A percentile compares a stretch with the other conserved stretches of the same genome.
phyloP scores from a whole-genome alignment of 805 yeast species.

The Candida orba region DNA sequence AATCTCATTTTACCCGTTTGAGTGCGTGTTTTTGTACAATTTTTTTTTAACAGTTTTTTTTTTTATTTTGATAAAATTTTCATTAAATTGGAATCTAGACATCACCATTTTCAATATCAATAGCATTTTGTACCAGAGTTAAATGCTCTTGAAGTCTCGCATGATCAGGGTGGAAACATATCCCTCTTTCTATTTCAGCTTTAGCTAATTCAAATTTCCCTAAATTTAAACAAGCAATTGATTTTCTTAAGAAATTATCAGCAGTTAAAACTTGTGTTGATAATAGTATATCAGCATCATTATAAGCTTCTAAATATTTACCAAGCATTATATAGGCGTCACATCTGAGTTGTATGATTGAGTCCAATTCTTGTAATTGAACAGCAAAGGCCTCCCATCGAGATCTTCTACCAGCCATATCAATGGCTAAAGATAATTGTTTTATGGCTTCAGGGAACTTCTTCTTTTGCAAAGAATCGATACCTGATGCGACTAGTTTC shows the following conservation, averaged over 20 bases:
- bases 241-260: conserved; percentile 67
- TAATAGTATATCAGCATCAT: conserved; percentile 49
- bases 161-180: conserved; percentile 53
- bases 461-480: conserved; percentile 45
- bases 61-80: too few species aligned
- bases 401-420: conserved; percentile 58
- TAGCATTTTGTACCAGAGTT: conserved; percentile 37
- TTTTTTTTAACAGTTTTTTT: too few species aligned
- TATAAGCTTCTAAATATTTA: conserved; percentile 50
- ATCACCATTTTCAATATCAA: conserved; percentile 57
- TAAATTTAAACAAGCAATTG: conserved; percentile 54
- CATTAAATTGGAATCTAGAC: not conserved
- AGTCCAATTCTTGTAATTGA: conserved; percentile 59
- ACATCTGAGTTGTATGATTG: conserved; percentile 62
- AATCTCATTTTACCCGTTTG: too few species aligned
- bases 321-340: conserved; percentile 57
- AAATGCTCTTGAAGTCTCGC: conserved; percentile 42
- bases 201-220: conserved; percentile 58
- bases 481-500: conserved; percentile 59
- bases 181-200: conserved; percentile 65
- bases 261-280: conserved; percentile 34
- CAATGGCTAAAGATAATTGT: conserved; percentile 59
- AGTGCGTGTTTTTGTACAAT: not conserved
- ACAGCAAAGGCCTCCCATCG: conserved; percentile 71
- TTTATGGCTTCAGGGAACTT: conserved; percentile 55